Percentiles rank a stretch among this genome's conserved stretches.
These are phyloP conservation scores for Akanthomyces dipterigenus DNA, from an alignment of 2,329 filamentous ascomycete species.

Conservation along the genomic window DNA sequence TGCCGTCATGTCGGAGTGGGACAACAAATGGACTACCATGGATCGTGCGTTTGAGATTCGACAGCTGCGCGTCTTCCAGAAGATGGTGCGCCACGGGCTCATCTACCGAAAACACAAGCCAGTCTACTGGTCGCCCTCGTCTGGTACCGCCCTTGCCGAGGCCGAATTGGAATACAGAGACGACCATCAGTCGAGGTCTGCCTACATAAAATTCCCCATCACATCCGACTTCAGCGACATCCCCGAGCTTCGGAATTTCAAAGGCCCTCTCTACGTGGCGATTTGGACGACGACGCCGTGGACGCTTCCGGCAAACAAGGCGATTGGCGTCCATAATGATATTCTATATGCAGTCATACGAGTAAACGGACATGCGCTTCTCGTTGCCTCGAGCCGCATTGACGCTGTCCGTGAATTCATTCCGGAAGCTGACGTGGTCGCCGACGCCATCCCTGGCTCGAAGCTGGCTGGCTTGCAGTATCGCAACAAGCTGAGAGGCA, in stretches of 20 bases:
- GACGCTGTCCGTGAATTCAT: slow-evolving; percentile 46
- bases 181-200: slow-evolving; percentile 61
- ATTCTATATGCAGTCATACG: slow-evolving; percentile 66
- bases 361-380: slow-evolving; percentile 49
- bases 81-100: slow-evolving; percentile 65
- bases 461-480: slow-evolving; percentile 63
- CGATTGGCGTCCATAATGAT: slow-evolving; percentile 72
- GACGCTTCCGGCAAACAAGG: slow-evolving; percentile 90
- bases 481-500: slow-evolving; percentile 60
- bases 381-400: slow-evolving; percentile 67
- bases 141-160: slow-evolving; percentile 72
- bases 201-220: slow-evolving; percentile 76
- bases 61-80: slow-evolving; percentile 68
- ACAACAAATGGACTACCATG: slow-evolving; percentile 71
- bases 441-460: slow-evolving; percentile 54
- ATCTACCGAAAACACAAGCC: slow-evolving; percentile 76
- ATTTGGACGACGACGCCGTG: slow-evolving; percentile 98
- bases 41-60: slow-evolving; percentile 65
- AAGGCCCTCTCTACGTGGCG: slow-evolving; percentile 61
- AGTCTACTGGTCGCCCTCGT: slow-evolving; percentile 81
- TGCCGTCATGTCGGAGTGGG: slow-evolving; percentile 78
- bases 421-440: slow-evolving; percentile 47
- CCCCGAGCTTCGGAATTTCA: slow-evolving; percentile 30
- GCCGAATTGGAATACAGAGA: slow-evolving; percentile 81
- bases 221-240: slow-evolving; percentile 30